Evolutionary conservation across 768 basidiomycete species (phyloP), one percentile per base, ranked within the genome.

Genomic region (Phanerochaete sordida): DNA sequence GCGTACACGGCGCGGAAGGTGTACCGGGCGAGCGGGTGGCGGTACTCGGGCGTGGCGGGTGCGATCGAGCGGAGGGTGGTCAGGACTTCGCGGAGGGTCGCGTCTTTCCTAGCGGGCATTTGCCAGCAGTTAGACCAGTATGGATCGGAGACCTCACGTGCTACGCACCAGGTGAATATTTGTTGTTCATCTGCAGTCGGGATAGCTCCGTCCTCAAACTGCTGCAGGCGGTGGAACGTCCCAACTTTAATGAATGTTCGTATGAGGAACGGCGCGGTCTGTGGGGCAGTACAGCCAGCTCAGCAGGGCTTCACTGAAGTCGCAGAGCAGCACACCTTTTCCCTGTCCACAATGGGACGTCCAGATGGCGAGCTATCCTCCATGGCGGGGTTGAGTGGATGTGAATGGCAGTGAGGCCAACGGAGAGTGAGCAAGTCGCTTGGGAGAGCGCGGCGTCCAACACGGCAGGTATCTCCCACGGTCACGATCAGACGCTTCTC

Each of bases 181-280:
- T 92, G 90, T 49, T 90, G 87, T 68, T 93, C 91, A 62, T 93
- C 91, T 6, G 86, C 85, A 2, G 86, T 86, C 7, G 91, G 91
- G 2, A 89, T 77, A 2, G 82, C 80, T 0, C 88, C 85, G 60
- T 93, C 90, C 67, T 93, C 90, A 64, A 93, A 93, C 57, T 90
- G 77, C 3, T 77, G 73, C 24, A 91, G 74, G 44, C 88, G 81
- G 70, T 93, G 91, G 70, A 91, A 91, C 37, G 83, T 76, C 21
- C 89, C 90, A 39, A 90, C 83, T 81, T 91, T 93, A 58, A 93
- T 81, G 70, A 93, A 93, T 15, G 90, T 79, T 52, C 91, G 83
- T 35, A 93, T 84, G 56, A 93, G 83, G 72, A 93, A 93, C 6
- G 91, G 91, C 0, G 87, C 80, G 5, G 86, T 90, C 91, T 92